phyloP scores from a whole-genome alignment of 106 monocot species.

The Alisma plantagoaquatica region DNA sequence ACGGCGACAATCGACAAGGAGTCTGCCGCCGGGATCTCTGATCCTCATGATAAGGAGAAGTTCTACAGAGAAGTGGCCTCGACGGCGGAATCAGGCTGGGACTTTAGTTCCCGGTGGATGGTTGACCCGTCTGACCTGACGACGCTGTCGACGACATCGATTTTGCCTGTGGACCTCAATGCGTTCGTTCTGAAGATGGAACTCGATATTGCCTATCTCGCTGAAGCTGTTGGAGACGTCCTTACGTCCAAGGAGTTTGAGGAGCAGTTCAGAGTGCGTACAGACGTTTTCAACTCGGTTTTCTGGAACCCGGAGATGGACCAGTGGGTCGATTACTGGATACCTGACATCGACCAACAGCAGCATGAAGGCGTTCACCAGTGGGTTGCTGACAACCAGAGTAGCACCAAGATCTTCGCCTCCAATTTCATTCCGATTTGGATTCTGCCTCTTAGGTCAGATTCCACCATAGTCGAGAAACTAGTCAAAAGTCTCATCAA shows the following conservation, averaged over 20 bases:
- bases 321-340: slow-evolving; percentile 77
- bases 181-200: background rate
- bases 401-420: too few relatives aligned
- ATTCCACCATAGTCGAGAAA: too few relatives aligned
- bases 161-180: background rate
- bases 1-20: background rate
- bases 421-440: too few relatives aligned
- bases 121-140: background rate
- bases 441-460: too few relatives aligned
- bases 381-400: too few relatives aligned
- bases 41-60: background rate
- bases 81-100: background rate
- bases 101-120: background rate
- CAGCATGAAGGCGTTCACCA: too few relatives aligned
- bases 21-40: background rate
- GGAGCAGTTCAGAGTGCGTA: slow-evolving; percentile 27
- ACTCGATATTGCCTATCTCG: slow-evolving; percentile 22
- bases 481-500: too few relatives aligned
- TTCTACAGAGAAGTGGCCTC: background rate
- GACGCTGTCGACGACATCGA: background rate
- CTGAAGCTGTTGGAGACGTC: slow-evolving; percentile 27
- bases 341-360: too few relatives aligned
- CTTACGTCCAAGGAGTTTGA: slow-evolving; percentile 23
- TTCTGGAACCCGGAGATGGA: slow-evolving; percentile 57
- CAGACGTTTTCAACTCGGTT: slow-evolving; percentile 27